Base-by-base conservation (phyloP, 768 basidiomycete genomes). In the Amanita rimosa region DNA sequence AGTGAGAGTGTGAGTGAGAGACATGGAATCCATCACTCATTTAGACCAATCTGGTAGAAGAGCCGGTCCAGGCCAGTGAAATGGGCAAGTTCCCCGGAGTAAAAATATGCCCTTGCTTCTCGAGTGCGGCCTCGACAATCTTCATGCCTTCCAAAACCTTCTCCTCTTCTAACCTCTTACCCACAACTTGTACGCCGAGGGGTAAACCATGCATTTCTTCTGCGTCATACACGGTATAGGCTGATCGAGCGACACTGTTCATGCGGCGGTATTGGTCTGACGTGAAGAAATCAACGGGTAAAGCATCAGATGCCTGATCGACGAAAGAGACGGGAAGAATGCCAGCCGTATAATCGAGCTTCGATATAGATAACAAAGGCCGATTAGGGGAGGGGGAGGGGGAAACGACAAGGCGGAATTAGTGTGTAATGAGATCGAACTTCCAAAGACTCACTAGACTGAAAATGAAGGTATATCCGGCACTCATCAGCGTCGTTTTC, bases 141-240 rank as follows among this genome's bases (percentile, higher is more conserved):
- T 76, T 75, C 78, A 85, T 84, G 2, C 76, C 81, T 56, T 79
- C 76, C 6, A 86, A 53, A 2, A 83, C 83, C 57, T 79, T 79
- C 62, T 88, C 85, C 62, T 87, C 85, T 58, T 84, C 79, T 35
- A 83, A 68, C 36, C 78, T 65, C 39, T 72, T 64, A 1, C 81
- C 82, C 1, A 77, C 70, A 27, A 86, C 61, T 58, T 86, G 83
- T 9, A 85, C 75, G 1, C 81, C 80, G 1, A 86, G 58, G 0
- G 85, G 83, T 4, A 85, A 64, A 6, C 83, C 83, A 49, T 79
- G 71, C 79, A 84, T 83, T 51, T 72, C 69, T 11, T 74, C 64
- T 1, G 76, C 70, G 44, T 84, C 72, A 45, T 85, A 87, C 1
- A 72, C 68, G 0, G 67, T 59, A 52, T 69, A 74, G 2, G 69